Evolutionary conservation across 805 yeast genomes (phyloP), one percentile per base, ranked within the genome.

Genomic region (Nakazawaea wickerhamii): DNA sequence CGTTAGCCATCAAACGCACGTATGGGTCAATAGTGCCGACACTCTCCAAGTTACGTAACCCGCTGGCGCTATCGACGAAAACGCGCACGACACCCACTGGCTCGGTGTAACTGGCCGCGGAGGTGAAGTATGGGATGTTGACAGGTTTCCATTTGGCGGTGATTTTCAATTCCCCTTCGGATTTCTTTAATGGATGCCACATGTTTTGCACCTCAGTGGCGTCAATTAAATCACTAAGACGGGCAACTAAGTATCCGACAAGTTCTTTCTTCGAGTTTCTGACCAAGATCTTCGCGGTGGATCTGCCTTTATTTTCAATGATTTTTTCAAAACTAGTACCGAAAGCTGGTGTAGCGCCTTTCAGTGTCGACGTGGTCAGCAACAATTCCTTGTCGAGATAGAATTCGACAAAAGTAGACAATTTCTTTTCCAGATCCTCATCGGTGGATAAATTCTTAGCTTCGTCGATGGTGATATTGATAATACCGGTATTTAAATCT

Each of bases 21-120:
- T 91, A 93, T 34, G 99, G 99, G 63, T 93, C 98, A 57, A 89
- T 79, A 54, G 80, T 86, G 47, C 98, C 98, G 46, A 93, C 71
- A 43, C 77, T 83, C 61, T 91, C 97, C 63, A 90, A 71, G 62
- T 93, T 91, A 46, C 84, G 75, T 55, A 93, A 73, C 47, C 79
- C 83, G 44, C 72, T 75, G 33, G 95, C 97, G 47, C 73, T 74
- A 50, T 75, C 76, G 47, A 93, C 61, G 46, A 74, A 69, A 22
- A 93, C 70, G 56, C 97, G 79, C 5, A 90, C 73, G 26, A 84
- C 91, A 58, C 99, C 99, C 58, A 91, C 82, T 38, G 99, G 99
- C 45, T 88, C 88, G n/a, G 88, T 78, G 65, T 89, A 91, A 40
- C 91, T 93, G 51, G 81, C 78, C 18, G 85, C 64, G 47, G 88